These are phyloP conservation scores for Massariosphaeria phaeospora DNA, from an alignment of 495 filamentous ascomycete genomes.

Conservation along the genomic window DNA sequence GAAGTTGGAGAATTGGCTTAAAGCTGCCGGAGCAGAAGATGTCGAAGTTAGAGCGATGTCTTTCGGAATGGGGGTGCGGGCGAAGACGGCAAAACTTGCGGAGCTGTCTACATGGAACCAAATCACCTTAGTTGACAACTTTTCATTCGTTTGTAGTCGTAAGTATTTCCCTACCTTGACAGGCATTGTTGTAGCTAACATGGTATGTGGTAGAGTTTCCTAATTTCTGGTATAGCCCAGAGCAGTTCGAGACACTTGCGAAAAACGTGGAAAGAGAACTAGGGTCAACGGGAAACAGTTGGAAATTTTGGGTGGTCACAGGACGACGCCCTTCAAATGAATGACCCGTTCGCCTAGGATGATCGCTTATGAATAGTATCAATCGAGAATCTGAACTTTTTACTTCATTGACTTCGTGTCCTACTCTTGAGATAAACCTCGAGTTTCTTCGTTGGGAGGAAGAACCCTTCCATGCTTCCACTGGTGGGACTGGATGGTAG, in stretches of 20 bases:
- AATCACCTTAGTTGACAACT: constrained; percentile 8
- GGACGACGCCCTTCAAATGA: too few species aligned
- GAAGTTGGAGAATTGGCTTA: constrained; percentile 7
- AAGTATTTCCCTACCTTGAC: background rate
- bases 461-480: constrained; percentile 14
- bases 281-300: constrained; percentile 9
- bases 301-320: constrained; percentile 1
- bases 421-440: background rate
- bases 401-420: too few species aligned
- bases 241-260: constrained; percentile 4
- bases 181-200: background rate
- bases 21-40: constrained; percentile 10
- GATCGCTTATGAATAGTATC: too few species aligned
- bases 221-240: constrained; percentile 10
- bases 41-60: constrained; percentile 3
- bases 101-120: constrained; percentile 3
- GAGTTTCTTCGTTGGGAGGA: background rate
- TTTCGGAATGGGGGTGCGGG: constrained; percentile 10
- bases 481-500: background rate
- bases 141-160: constrained; percentile 9
- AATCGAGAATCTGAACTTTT: too few species aligned
- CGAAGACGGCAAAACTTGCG: background rate
- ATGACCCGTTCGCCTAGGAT: too few species aligned
- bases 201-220: constrained; percentile 6
- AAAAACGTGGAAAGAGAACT: background rate